These are phyloP conservation scores for Suillus variegatus DNA, from an alignment of 768 basidiomycete species.

Conservation along the genomic window DNA sequence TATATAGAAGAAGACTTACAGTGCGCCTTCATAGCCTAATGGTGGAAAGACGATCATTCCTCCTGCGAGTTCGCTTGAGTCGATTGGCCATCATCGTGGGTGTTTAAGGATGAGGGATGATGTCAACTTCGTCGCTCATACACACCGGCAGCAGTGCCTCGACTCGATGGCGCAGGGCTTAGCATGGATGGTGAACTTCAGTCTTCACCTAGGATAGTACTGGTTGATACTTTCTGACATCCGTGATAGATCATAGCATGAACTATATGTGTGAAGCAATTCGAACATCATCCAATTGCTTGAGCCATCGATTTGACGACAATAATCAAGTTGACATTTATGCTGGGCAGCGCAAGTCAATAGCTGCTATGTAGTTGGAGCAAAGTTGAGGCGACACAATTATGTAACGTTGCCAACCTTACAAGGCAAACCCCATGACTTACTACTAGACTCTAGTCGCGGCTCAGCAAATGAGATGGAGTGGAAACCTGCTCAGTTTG, in stretches of 20 bases:
- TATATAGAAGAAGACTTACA: not conserved
- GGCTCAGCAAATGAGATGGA: not conserved
- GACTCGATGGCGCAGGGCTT: not conserved
- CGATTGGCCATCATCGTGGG: not conserved
- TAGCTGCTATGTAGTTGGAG: too few species aligned
- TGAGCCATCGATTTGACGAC: not conserved
- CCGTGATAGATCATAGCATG: not conserved
- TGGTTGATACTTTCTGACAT: not conserved
- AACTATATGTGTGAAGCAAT: not conserved
- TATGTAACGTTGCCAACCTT: too few species aligned
- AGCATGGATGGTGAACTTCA: not conserved
- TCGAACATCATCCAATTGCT: not conserved
- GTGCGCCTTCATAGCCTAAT: not conserved
- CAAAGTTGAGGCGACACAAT: too few species aligned
- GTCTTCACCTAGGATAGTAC: not conserved
- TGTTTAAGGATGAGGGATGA: not conserved
- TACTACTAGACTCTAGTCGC: not conserved
- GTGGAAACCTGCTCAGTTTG: conserved; percentile 37
- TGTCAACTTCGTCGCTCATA: not conserved
- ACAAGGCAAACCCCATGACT: too few species aligned
- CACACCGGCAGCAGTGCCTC: not conserved
- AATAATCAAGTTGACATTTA: not conserved
- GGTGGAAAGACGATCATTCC: not conserved
- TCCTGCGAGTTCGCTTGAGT: not conserved
- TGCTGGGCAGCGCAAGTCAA: too few species aligned